These are phyloP conservation scores for Bacterosira constricta DNA, from an alignment of 108 stramenopile genomes.

Conservation along the genomic window DNA sequence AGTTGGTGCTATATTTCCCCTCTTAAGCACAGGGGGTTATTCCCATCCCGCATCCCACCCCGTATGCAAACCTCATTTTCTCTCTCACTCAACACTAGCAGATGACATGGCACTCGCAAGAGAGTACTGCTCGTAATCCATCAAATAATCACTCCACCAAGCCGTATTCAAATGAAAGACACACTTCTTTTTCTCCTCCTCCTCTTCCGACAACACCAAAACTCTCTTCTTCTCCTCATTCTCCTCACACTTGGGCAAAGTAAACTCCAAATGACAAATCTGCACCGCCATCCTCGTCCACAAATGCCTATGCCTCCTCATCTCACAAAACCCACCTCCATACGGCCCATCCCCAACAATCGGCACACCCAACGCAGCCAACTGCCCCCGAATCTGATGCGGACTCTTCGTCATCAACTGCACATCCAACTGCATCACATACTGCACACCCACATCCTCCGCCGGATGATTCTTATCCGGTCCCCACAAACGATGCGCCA, in stretches of 20 bases:
- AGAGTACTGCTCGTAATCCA: slow-evolving; percentile 38
- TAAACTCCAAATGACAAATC: slow-evolving; percentile 42
- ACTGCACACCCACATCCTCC: slow-evolving; percentile 24
- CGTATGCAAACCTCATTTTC: too few species aligned
- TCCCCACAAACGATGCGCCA: slow-evolving; percentile 47
- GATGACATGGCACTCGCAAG: too few species aligned
- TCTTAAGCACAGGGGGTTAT: too few species aligned
- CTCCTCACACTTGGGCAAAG: slow-evolving; percentile 37
- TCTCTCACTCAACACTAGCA: too few species aligned
- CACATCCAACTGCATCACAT: slow-evolving; percentile 54
- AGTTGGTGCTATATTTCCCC: too few species aligned
- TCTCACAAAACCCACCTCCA: slow-evolving; percentile 44
- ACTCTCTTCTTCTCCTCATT: background rate
- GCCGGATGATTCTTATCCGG: slow-evolving; percentile 31
- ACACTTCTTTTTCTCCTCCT: slow-evolving; percentile 26
- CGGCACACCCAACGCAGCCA: slow-evolving; percentile 54
- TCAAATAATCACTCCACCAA: slow-evolving; percentile 48
- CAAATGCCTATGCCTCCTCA: slow-evolving; percentile 35
- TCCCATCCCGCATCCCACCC: too few species aligned
- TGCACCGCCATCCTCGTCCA: slow-evolving; percentile 50
- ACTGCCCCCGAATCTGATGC: slow-evolving; percentile 57
- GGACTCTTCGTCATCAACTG: slow-evolving; percentile 46
- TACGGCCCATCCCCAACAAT: slow-evolving; percentile 52
- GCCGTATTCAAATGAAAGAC: slow-evolving; percentile 25
- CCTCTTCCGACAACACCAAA: background rate